Evolutionary conservation across 2,329 filamentous ascomycete species (phyloP), one percentile per base, ranked within the genome.

Genomic region (Simplicillium aogashimaense): DNA sequence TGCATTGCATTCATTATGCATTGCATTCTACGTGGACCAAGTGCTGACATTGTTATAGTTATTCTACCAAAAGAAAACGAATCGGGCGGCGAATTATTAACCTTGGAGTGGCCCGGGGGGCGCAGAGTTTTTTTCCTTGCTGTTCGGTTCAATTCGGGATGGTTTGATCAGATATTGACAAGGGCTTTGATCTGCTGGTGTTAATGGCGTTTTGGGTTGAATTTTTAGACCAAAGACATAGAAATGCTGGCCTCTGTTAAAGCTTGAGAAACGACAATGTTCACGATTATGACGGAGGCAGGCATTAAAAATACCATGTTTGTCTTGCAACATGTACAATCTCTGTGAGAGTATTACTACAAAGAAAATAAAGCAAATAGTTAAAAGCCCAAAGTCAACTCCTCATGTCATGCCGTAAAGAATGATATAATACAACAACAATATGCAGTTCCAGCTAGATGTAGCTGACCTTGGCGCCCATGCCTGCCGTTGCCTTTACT

Each of bases 391-490:
- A 25, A 13, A 16, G 35, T 31, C 25, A 41, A 44, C 42, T 44
- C 42, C 42, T 29, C 3, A 36, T 36, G 40, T 40, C 38, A 46
- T 46, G 44, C 42, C 36, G 40, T 38, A 38, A 37, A 36, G 37
- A 37, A 35, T 29, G 6, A 38, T 39, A 46, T 51, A 39, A 30
- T 52, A 50, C 43, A 49, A 41, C 45, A 46, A 42, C 45, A 40
- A 17, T 53, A 43, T 36, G 34, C 31, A 33, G 38, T 20, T 16
- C 13, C 30, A 37, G 41, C 39, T 63, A 97, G 44, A 98, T 94
- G 65, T 97, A 97, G 58, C 85, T 94, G 54, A 97, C 89, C 67
- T 95, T 97, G 47, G 94, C 85, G 2, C 90, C 92, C 90, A 97
- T 97, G 2, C 89, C 89, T 4, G 90, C 81, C 1, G 92, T 97